Evolutionary conservation across 192 early-diverging fungal genomes (phyloP), one percentile per base, ranked within the genome.

Genomic region (Pilobolus umbonatus): DNA sequence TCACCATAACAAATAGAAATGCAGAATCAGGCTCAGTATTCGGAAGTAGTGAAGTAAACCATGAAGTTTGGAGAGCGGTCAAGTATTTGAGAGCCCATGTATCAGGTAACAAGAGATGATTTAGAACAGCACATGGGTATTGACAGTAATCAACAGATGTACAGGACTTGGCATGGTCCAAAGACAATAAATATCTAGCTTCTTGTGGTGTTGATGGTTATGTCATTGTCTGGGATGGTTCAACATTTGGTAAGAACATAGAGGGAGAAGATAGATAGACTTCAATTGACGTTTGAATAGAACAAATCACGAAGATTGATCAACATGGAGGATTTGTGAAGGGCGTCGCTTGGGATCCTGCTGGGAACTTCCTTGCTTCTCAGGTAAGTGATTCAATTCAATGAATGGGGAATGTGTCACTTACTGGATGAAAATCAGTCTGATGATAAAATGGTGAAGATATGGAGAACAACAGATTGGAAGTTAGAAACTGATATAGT

Each of bases 271-370:
- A n/a, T n/a, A n/a, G n/a, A n/a, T 52, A 48, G 6, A 21, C 11
- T 25, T 8, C 14, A 39, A 11, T 22, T 44, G 14, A 9, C 17
- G 19, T 32, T 9, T 24, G 35, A 32, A 34, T 24, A 40, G 83
- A 86, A 24, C 72, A 77, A 7, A 53, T 95, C 17, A 75, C 76
- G 3, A 83, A 75, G 44, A 64, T 95, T 24, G 76, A 83, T 42
- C 76, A 73, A 22, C 94, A 95, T 52, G 51, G 70, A 24, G 92
- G 89, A 36, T 95, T 97, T 72, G 96, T 99, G 21, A 99, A 99
- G 73, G 96, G 96, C 10, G 64, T 99, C 5, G 83, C 94, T 1
- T 99, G 92, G 82, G 96, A 99, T 71, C 96, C 96, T 5, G 90
- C 89, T 2, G 95, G 95, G 12, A 85, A 90, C 61, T 99, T 85